Evolutionary conservation across 257 asterid genomes (phyloP), one percentile per base, ranked within the genome.

Genomic region (Jacaranda copaia): DNA sequence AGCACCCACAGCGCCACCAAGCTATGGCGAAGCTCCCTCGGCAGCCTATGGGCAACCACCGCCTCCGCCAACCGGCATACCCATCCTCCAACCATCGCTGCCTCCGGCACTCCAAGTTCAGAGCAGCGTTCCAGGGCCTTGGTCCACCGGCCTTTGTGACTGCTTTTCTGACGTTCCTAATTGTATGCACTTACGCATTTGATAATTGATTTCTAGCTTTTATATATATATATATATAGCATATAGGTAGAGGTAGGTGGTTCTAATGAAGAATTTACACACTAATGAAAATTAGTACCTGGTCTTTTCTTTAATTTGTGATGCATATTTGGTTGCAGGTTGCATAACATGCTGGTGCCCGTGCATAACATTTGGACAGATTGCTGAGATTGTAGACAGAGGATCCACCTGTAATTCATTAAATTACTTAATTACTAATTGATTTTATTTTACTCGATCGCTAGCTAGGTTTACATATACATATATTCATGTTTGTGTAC

Each of bases 271-370:
- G 32, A 25, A 25, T 25, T 25, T 25, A 25, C 32, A 2, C 32
- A 25, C 32, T 25, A 25, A 25, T 25, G 32, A 25, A 25, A 25
- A 25, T 25, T 1, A 25, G 32, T 25, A 25, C 32, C 32, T 2
- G 2, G 32, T 25, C 32, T 25, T 25, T 25, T 25, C 13, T 6
- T 10, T 7, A 46, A 7, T 46, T 16, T n/a, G 61, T 56, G n/a
- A n/a, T 60, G 20, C 3, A 14, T 13, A 2, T 15, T 52, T 13
- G 6, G 5, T 32, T 32, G n/a, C 84, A 86, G 90, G 90, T 75
- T 81, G 90, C 74, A 48, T 83, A 55, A 86, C 89, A 45, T 86
- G 75, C 72, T 86, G 89, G 84, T 86, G 89, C 32, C 89, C 87
- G 0, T 86, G 89, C 72, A 74, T 83, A 7, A 76, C 88, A 36